phyloP scores from a whole-genome alignment of 2,329 filamentous ascomycete genomes.

The Cladosporium sp. region DNA sequence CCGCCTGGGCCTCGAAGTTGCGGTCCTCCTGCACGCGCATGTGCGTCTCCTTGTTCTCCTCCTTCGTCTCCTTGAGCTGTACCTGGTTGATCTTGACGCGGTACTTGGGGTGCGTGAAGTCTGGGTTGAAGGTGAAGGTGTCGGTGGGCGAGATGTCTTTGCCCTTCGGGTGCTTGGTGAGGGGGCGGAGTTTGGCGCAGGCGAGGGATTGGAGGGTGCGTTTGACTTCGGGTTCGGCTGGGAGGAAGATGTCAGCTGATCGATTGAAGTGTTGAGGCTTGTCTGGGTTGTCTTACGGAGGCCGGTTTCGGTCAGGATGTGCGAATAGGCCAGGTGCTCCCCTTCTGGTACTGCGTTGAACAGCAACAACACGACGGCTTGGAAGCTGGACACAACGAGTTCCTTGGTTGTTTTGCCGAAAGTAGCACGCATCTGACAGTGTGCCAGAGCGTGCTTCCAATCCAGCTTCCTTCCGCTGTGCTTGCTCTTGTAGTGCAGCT shows the following conservation, averaged over 20 bases:
- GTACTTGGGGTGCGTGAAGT: constrained; percentile 74
- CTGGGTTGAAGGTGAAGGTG: constrained; percentile 73
- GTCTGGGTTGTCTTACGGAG: constrained; percentile 48
- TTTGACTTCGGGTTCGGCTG: constrained; percentile 68
- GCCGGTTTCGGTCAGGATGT: constrained; percentile 68
- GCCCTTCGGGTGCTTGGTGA: constrained; percentile 78
- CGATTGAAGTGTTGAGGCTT: not conserved
- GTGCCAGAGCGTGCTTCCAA: constrained; percentile 91
- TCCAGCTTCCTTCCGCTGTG: constrained; percentile 79
- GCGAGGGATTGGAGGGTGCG: constrained; percentile 93
- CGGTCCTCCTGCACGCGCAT: constrained; percentile 82
- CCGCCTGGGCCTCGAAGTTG: constrained; percentile 94
- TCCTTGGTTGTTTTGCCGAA: constrained; percentile 82
- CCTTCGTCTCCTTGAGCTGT: constrained; percentile 89
- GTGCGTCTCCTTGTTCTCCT: constrained; percentile 91
- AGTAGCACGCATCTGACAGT: constrained; percentile 74
- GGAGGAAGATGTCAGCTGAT: constrained; percentile 21
- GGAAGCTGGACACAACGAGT: constrained; percentile 82
- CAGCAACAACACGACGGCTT: constrained; percentile 81
- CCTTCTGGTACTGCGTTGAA: constrained; percentile 69
- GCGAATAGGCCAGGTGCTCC: constrained; percentile 64
- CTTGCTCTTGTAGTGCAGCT: constrained; percentile 79
- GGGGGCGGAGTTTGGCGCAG: constrained; percentile 78
- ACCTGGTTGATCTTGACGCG: constrained; percentile 99
- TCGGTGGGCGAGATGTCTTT: constrained; percentile 69